Base-by-base conservation (phyloP, 495 filamentous ascomycete genomes). In the Xylaria bambusicola region DNA sequence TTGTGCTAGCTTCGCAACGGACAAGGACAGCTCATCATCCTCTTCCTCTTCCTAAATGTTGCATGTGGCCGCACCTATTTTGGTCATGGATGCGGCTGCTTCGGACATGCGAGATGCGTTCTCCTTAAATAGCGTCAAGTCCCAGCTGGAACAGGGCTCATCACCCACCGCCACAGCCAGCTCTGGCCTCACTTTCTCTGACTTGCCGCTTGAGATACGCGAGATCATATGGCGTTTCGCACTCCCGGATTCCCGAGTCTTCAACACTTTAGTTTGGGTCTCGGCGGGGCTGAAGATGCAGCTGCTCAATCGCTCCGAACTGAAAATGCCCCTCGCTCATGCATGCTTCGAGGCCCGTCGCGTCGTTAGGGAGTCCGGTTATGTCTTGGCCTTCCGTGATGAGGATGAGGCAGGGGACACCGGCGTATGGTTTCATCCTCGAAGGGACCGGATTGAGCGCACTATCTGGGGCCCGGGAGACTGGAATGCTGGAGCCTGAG, bases 201-300 rank as follows among this genome's bases (percentile, higher is more conserved):
- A 63, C 49, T 49, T 73, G 8, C 71, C 69, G 5, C 31, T 58
- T 1, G 69, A 74, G 38, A 38, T 72, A 4, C 71, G 71, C 9
- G 61, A 63, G 40, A 68, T 68, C 21, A 69, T 74, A 29, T 74
- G 71, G 71, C 26, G 66, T 23, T 56, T 58, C n/a, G 62, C 67
- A 0, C 65, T 74, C 1, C 69, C 69, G 0, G 64, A 57, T 6
- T 38, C 62, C 24, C 66, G 71, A 0, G 49, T 69, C 13, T 68
- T 74, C 61, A 61, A 66, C 42, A 52, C 53, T 2, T 52, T 71
- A 1, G 62, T 70, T 8, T 63, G 65, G 35, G 52, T 61, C 40
- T 65, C 62, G 12, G 62, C 52, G 31, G 52, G 53, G 31, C 35
- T 66, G 6, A 60, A 64, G 64, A 69, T 64, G 61, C 56, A 53